Conservation (phyloP, 768 basidiomycete species). For the Hirschioporus abietinus region DNA sequence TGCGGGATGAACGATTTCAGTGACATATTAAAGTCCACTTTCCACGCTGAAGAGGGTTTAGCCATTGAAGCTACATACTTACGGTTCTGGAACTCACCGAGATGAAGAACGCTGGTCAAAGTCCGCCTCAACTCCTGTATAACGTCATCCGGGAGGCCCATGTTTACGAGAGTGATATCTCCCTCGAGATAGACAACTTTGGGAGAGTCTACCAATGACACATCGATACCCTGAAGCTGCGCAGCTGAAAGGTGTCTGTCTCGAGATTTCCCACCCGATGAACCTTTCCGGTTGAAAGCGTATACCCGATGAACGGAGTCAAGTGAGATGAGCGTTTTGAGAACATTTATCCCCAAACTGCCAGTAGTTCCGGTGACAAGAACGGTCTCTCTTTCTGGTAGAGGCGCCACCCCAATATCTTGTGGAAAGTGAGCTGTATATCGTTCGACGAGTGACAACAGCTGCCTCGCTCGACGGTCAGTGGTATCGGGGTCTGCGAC, state of each 20-base stretch:
- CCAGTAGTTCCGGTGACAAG: constrained; percentile 41
- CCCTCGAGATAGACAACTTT: constrained; percentile 17
- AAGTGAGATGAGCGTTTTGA: constrained; percentile 24
- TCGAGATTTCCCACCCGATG: constrained; percentile 12
- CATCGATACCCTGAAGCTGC: constrained; percentile 26
- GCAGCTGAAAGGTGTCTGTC: constrained; percentile 25
- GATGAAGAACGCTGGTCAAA: neutral
- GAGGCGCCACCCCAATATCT: neutral
- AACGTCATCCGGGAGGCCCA: constrained; percentile 14
- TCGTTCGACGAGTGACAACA: constrained; percentile 36
- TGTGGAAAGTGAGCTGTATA: constrained; percentile 24
- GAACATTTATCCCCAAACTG: constrained; percentile 32
- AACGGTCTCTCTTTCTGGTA: constrained; percentile 18
- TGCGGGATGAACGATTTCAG: constrained; percentile 32
- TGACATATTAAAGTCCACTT: constrained; percentile 36
- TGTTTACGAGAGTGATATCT: constrained; percentile 15
- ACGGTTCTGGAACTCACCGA: neutral
- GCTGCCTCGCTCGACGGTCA: constrained; percentile 8
- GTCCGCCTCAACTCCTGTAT: constrained; percentile 9
- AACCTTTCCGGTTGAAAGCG: constrained; percentile 10
- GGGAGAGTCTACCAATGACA: constrained; percentile 14
- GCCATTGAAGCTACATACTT: neutral
- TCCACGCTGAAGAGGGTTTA: constrained; percentile 25
- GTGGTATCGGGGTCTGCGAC: neutral
- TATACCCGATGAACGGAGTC: constrained; percentile 24